A percentile compares a stretch with the other conserved stretches of the same genome.
Conservation (phyloP, 2,329 filamentous ascomycete genomes). For the Pyrenochaeta sp. region DNA sequence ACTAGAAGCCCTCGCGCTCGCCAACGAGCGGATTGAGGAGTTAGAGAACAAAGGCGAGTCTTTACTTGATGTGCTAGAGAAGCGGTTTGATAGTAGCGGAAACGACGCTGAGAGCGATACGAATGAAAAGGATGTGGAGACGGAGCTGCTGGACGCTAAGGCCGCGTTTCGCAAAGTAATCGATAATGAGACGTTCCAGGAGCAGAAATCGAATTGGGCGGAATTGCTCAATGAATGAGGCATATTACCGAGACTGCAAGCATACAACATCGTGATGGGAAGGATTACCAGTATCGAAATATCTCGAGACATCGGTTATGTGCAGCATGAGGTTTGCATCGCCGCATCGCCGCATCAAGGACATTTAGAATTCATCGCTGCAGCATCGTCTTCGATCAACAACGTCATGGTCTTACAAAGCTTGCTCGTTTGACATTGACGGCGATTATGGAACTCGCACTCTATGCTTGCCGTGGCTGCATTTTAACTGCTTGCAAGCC, state of each 20-base stretch:
- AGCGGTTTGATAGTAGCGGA: constrained; percentile 5
- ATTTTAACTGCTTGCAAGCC: neutral
- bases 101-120: constrained; percentile 11
- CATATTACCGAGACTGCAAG: neutral
- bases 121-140: constrained; percentile 3
- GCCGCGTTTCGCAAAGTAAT: constrained; percentile 19
- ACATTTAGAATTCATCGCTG: neutral
- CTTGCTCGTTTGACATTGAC: neutral
- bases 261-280: too few relatives aligned
- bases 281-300: too few relatives aligned
- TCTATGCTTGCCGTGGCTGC: neutral
- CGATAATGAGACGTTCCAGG: constrained; percentile 21
- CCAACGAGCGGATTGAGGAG: constrained; percentile 23
- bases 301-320: too few relatives aligned
- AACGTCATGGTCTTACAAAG: too few relatives aligned
- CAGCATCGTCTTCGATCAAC: neutral
- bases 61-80: constrained; percentile 20
- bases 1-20: constrained; percentile 19
- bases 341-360: too few relatives aligned
- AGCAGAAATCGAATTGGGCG: constrained; percentile 19
- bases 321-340: too few relatives aligned
- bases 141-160: constrained; percentile 12
- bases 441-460: neutral
- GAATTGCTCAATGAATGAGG: constrained; percentile 15
- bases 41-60: constrained; percentile 19